These are phyloP conservation scores for Bisporella sp. DNA, from an alignment of 2,329 filamentous ascomycete species.

Conservation along the genomic window DNA sequence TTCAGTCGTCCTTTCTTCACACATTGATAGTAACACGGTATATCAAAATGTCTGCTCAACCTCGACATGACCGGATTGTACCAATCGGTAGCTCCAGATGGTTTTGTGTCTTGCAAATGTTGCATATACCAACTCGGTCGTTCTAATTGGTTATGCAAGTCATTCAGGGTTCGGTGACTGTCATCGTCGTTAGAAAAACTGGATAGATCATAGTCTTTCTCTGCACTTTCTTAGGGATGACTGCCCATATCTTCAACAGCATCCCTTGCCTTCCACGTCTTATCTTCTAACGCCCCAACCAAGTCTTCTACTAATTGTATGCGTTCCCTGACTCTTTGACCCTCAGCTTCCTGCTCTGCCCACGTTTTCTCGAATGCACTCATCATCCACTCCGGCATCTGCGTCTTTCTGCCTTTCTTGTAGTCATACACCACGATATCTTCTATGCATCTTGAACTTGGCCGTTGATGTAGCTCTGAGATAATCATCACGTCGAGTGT, in stretches of 20 bases:
- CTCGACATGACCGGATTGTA: no score
- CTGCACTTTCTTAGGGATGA: no score
- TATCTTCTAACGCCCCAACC: constrained; percentile 58
- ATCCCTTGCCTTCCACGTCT: constrained; percentile 66
- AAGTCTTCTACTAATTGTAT: constrained; percentile 59
- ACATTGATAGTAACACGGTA: no score
- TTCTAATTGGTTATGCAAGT: no score
- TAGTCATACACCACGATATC: constrained; percentile 79
- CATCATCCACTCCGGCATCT: constrained; percentile 53
- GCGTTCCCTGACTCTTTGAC: constrained; percentile 40
- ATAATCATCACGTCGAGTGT: constrained; percentile 57
- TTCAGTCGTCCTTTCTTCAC: no score
- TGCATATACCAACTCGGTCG: no score
- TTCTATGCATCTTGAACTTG: constrained; percentile 69
- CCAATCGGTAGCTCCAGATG: no score
- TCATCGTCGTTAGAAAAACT: no score
- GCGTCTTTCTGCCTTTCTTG: constrained; percentile 45
- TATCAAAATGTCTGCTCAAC: no score
- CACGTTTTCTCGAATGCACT: constrained; percentile 53
- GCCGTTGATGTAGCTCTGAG: constrained; percentile 66
- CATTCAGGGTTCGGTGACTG: no score
- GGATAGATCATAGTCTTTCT: no score
- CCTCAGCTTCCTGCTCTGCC: constrained; percentile 53
- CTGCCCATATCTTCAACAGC: constrained; percentile 63
- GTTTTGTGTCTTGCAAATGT: no score